Evolutionary conservation across 108 stramenopile genomes (phyloP).

Genomic region (Hondaea fermentalgiana): DNA sequence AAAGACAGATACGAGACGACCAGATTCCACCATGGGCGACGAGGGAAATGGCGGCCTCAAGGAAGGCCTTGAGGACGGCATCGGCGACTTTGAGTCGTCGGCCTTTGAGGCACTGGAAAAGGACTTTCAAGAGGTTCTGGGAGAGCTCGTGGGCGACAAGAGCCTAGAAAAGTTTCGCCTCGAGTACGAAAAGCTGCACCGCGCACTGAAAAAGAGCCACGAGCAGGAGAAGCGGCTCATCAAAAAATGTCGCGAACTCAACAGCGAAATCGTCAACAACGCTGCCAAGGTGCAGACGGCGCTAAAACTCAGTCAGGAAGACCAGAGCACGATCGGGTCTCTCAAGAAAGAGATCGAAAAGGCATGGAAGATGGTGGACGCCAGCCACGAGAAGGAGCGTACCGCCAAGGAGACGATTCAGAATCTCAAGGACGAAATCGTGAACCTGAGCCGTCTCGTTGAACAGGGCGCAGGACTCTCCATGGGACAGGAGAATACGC

Average conservation of each 20-base stretch:
- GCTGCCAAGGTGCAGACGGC: conserved; percentile 61
- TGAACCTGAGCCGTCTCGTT: conserved; percentile 54
- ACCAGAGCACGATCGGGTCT: conserved; percentile 48
- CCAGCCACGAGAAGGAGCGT: conserved; percentile 57
- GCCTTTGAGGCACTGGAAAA: conserved; percentile 22
- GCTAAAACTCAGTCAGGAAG: conserved; percentile 55
- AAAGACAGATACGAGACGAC: background rate
- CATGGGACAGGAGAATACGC: conserved; percentile 55
- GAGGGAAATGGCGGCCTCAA: background rate
- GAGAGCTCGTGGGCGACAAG: conserved; percentile 52
- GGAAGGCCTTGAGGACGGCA: background rate
- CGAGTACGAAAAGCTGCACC: conserved; percentile 63
- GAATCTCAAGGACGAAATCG: conserved; percentile 55
- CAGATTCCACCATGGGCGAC: background rate
- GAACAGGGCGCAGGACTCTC: conserved; percentile 59
- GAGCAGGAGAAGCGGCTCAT: conserved; percentile 60
- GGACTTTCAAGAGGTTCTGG: conserved; percentile 42
- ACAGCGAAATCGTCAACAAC: conserved; percentile 57
- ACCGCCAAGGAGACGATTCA: conserved; percentile 54
- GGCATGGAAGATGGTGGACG: conserved; percentile 61
- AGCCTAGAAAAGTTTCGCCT: conserved; percentile 53
- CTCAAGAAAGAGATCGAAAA: conserved; percentile 62
- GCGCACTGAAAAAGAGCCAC: conserved; percentile 52
- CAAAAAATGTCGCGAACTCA: conserved; percentile 56
- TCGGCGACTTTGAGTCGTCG: background rate